Percentiles rank a stretch among this genome's conserved stretches.
Conservation (phyloP, 345 rosid genomes). For the Citrus sp. region DNA sequence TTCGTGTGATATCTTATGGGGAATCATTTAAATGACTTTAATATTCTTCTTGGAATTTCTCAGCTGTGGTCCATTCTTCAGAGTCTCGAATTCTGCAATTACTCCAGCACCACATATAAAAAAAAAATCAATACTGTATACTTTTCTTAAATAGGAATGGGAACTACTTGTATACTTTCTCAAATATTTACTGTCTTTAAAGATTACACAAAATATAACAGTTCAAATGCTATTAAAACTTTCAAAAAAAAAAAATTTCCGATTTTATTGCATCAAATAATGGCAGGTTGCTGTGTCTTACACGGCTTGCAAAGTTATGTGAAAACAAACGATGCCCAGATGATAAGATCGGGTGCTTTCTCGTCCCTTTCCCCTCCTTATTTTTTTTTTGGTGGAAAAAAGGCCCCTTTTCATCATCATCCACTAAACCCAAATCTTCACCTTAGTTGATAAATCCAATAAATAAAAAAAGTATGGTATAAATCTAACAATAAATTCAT, state of each 20-base stretch:
- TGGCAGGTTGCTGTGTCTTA: slow-evolving; percentile 19
- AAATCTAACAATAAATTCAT: too few relatives aligned
- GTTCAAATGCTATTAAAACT: not conserved
- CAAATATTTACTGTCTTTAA: not conserved
- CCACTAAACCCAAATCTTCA: too few relatives aligned
- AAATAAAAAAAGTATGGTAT: too few relatives aligned
- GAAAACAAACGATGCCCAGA: not conserved
- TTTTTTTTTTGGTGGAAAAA: not conserved
- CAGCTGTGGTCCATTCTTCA: not conserved
- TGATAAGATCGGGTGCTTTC: not conserved
- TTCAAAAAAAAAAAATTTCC: too few relatives aligned
- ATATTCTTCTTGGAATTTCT: not conserved
- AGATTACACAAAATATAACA: not conserved
- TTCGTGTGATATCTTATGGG: too few relatives aligned
- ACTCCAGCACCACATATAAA: not conserved
- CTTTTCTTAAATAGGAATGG: too few relatives aligned
- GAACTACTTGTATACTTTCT: too few relatives aligned
- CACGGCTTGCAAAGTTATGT: not conserved
- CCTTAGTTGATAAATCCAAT: too few relatives aligned
- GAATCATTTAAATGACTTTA: not conserved
- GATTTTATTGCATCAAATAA: not conserved
- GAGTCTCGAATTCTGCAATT: not conserved
- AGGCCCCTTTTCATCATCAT: too few relatives aligned
- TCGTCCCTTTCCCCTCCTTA: not conserved
- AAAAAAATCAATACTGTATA: too few relatives aligned